Evolutionary conservation across 2,329 filamentous ascomycete species (phyloP).

Genomic region (Davidsoniella neocaledoniae): DNA sequence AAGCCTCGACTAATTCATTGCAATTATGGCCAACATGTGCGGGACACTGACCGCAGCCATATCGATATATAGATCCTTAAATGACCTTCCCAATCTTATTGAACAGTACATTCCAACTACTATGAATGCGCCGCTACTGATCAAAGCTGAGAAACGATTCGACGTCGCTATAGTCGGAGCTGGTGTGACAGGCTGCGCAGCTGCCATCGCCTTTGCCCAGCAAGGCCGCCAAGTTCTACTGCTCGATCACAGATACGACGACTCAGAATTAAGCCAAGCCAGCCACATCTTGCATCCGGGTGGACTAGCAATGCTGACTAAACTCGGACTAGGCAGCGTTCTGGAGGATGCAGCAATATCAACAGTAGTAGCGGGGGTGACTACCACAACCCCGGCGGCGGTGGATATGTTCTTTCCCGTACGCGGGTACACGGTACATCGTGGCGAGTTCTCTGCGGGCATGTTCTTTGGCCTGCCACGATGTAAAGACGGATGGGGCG

Average conservation of each 20-base stretch:
- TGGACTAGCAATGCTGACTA: slow-evolving; percentile 61
- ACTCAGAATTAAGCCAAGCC: slow-evolving; percentile 81
- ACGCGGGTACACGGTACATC: slow-evolving; percentile 7
- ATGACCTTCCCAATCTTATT: too few species aligned
- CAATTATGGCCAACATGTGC: too few species aligned
- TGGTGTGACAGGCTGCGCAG: slow-evolving; percentile 73
- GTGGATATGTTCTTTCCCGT: not conserved
- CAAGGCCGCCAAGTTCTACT: slow-evolving; percentile 85
- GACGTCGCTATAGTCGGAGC: slow-evolving; percentile 74
- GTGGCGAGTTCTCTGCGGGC: not conserved
- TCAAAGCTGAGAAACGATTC: slow-evolving; percentile 4
- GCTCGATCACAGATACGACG: slow-evolving; percentile 51
- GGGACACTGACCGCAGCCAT: too few species aligned
- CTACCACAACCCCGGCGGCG: too few species aligned
- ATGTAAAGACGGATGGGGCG: not conserved
- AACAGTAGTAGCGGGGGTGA: too few species aligned
- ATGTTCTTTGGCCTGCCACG: slow-evolving; percentile 5
- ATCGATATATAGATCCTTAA: too few species aligned
- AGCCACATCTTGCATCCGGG: slow-evolving; percentile 89
- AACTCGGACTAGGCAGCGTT: slow-evolving; percentile 65
- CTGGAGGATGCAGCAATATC: slow-evolving; percentile 55
- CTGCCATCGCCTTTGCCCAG: slow-evolving; percentile 67
- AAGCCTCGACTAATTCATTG: too few species aligned
- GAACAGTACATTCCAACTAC: too few species aligned
- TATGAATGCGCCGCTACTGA: too few species aligned